A percentile compares a stretch with the other conserved stretches of the same genome.
phyloP scores from a whole-genome alignment of 768 basidiomycete species.

The Termitomyces heimii region DNA sequence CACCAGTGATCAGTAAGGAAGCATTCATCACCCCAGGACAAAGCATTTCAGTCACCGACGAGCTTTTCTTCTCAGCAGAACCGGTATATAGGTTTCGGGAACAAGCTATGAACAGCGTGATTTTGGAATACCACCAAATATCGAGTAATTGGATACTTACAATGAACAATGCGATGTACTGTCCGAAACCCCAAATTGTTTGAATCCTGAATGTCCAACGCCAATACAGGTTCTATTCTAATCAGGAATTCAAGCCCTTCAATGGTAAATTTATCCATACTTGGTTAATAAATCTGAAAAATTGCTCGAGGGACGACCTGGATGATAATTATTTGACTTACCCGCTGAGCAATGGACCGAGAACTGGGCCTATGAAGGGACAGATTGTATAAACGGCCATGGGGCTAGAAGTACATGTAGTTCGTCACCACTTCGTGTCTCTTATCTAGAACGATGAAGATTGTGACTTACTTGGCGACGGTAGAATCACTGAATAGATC shows the following conservation, averaged over 20 bases:
- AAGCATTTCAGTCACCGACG: slow-evolving; percentile 25
- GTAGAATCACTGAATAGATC: slow-evolving; percentile 51
- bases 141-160: slow-evolving; percentile 25
- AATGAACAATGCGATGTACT: slow-evolving; percentile 44
- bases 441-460: neutral
- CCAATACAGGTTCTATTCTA: slow-evolving; percentile 50
- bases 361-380: slow-evolving; percentile 45
- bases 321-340: slow-evolving; percentile 19
- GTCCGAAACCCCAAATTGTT: slow-evolving; percentile 60
- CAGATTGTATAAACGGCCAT: slow-evolving; percentile 53
- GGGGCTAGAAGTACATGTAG: slow-evolving; percentile 24
- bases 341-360: slow-evolving; percentile 58
- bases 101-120: slow-evolving; percentile 36
- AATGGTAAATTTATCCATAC: slow-evolving; percentile 19
- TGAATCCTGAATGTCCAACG: slow-evolving; percentile 75
- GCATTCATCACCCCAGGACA: neutral
- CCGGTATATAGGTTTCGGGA: slow-evolving; percentile 67
- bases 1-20: neutral
- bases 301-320: neutral
- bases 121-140: neutral
- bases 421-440: too few relatives aligned
- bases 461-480: slow-evolving; percentile 49
- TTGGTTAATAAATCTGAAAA: slow-evolving; percentile 60
- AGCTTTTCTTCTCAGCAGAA: slow-evolving; percentile 58
- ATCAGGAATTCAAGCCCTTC: neutral